A percentile compares a stretch with the other conserved stretches of the same genome.
Conservation (phyloP, 768 basidiomycete species). For the Auricularia sp. region DNA sequence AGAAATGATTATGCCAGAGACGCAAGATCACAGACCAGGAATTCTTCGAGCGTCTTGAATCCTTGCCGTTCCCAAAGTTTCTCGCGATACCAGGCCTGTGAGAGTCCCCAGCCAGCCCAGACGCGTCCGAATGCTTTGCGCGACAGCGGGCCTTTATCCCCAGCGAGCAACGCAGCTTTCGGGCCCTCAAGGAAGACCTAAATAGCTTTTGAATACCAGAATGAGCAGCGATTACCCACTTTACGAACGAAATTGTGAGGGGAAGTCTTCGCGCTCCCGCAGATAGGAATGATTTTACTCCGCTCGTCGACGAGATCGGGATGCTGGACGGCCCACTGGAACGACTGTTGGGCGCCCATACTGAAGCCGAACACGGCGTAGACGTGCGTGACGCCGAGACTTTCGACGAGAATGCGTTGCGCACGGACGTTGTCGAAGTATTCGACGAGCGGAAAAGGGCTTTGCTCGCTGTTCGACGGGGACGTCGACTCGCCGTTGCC, state of each 20-base stretch:
- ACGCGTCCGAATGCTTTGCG: slow-evolving; percentile 5
- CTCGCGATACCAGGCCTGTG: not conserved
- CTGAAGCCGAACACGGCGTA: slow-evolving; percentile 45
- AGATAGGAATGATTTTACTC: slow-evolving; percentile 40
- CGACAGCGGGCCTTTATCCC: not conserved
- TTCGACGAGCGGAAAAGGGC: not conserved
- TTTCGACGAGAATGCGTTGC: slow-evolving; percentile 33
- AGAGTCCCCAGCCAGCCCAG: slow-evolving; percentile 4
- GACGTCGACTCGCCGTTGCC: not conserved
- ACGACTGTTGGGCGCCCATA: slow-evolving; percentile 54
- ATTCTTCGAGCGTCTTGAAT: not conserved
- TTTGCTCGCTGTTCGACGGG: not conserved
- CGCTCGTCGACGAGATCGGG: slow-evolving; percentile 45
- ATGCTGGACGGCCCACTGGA: slow-evolving; percentile 47
- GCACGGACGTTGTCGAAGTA: not conserved
- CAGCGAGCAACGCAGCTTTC: slow-evolving; percentile 39
- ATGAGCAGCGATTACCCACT: not conserved
- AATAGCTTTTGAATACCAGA: not conserved
- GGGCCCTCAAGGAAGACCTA: slow-evolving; percentile 50
- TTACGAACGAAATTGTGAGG: slow-evolving; percentile 36
- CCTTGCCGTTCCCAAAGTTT: not conserved
- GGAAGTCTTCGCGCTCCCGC: slow-evolving; percentile 47
- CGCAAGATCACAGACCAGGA: not conserved
- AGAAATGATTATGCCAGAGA: too few species aligned
- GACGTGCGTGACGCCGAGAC: slow-evolving; percentile 35